Evolutionary conservation across 768 basidiomycete species (phyloP).

Genomic region (Plicaturopsis crispa): DNA sequence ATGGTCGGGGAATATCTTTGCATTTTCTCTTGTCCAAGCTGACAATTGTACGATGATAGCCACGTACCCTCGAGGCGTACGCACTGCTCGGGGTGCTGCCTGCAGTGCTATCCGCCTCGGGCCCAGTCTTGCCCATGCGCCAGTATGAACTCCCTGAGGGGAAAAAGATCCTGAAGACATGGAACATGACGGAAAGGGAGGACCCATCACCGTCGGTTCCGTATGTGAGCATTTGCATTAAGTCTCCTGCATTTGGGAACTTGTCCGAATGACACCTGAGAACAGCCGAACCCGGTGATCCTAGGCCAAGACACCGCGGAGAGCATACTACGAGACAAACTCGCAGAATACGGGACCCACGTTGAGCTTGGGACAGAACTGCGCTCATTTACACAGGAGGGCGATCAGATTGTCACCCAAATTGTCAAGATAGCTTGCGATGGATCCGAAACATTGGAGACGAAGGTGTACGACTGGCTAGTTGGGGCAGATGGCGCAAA

Average conservation of each 20-base stretch:
- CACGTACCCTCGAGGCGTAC: slow-evolving; percentile 17
- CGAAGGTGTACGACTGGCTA: slow-evolving; percentile 21
- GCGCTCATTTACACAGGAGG: slow-evolving; percentile 21
- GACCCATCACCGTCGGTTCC: slow-evolving; percentile 7
- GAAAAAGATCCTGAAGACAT: neutral
- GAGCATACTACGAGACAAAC: slow-evolving; percentile 21
- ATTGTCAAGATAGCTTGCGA: slow-evolving; percentile 15
- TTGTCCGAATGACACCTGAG: neutral
- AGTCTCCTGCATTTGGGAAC: neutral
- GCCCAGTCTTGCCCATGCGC: neutral
- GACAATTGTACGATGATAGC: slow-evolving; percentile 7
- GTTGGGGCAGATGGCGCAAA: slow-evolving; percentile 38
- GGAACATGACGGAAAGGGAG: slow-evolving; percentile 4
- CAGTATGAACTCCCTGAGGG: slow-evolving; percentile 9
- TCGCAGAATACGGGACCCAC: slow-evolving; percentile 13
- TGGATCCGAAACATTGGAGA: slow-evolving; percentile 19
- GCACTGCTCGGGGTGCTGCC: slow-evolving; percentile 15
- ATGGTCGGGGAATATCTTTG: slow-evolving; percentile 2
- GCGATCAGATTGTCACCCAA: slow-evolving; percentile 20
- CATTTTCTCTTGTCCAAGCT: neutral
- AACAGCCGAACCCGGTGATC: slow-evolving; percentile 13
- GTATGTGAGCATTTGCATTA: slow-evolving; percentile 8
- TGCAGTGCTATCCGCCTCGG: slow-evolving; percentile 7
- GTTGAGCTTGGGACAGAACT: slow-evolving; percentile 31
- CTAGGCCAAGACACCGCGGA: slow-evolving; percentile 22